phyloP scores from a whole-genome alignment of 495 filamentous ascomycete species.

The Tuber aestivum region DNA sequence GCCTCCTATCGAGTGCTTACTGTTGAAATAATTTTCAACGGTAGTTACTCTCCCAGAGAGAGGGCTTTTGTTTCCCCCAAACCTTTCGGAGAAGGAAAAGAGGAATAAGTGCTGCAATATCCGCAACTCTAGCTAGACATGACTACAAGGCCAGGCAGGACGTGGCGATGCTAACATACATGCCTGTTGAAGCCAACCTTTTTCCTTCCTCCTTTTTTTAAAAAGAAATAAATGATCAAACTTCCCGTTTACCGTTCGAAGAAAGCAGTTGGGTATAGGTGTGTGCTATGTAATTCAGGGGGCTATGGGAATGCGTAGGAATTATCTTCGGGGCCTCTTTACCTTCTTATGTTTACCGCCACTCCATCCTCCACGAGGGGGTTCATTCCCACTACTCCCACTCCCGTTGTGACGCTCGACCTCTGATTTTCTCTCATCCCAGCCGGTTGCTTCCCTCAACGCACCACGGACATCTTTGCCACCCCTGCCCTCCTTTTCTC shows the following conservation, averaged over 20 bases:
- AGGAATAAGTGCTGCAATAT: neutral
- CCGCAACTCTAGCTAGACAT: neutral
- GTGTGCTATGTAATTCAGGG: constrained; percentile 14
- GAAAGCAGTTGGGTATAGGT: constrained; percentile 9
- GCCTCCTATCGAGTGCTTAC: neutral
- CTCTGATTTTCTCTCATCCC: constrained; percentile 34
- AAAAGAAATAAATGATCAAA: neutral
- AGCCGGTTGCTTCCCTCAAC: constrained; percentile 32
- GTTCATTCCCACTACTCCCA: constrained; percentile 3
- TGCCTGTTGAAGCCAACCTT: neutral
- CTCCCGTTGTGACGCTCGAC: constrained; percentile 19
- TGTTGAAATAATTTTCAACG: neutral
- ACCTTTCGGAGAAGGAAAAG: neutral
- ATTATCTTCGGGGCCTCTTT: constrained; percentile 31
- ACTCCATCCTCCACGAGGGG: constrained; percentile 27
- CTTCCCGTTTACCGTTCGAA: constrained; percentile 1
- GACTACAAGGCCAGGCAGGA: neutral
- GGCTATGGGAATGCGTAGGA: constrained; percentile 15
- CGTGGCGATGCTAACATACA: neutral
- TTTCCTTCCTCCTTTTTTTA: neutral
- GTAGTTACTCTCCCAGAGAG: neutral
- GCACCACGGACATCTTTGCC: constrained; percentile 35
- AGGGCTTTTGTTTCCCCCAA: neutral
- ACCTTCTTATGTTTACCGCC: constrained; percentile 38
- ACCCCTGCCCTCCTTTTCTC: constrained; percentile 39